Conservation (phyloP, 805 yeast species). For the Kuraishia cidri region DNA sequence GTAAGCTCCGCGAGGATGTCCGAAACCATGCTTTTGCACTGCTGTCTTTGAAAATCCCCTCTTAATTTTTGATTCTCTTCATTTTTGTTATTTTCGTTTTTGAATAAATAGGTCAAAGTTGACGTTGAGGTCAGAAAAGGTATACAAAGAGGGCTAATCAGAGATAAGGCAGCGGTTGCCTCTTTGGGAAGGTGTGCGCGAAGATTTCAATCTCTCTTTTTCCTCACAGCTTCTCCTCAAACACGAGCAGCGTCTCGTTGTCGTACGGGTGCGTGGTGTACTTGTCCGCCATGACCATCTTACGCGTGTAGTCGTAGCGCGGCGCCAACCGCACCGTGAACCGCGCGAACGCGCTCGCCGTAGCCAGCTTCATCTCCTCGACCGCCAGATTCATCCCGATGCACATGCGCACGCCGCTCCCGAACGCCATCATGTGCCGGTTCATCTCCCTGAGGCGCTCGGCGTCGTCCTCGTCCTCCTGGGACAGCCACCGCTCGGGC, state of each 20-base stretch:
- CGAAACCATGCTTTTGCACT: too few relatives aligned
- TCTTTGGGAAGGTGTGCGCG: too few relatives aligned
- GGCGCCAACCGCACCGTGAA: slow-evolving; percentile 18
- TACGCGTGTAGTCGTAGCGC: slow-evolving; percentile 13
- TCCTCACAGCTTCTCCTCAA: too few relatives aligned
- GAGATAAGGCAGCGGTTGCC: too few relatives aligned
- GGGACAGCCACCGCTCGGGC: slow-evolving; percentile 60
- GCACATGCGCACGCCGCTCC: slow-evolving; percentile 69
- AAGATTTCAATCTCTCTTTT: too few relatives aligned
- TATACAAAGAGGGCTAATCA: too few relatives aligned
- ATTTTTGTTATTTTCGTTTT: too few relatives aligned
- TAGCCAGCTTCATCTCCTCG: slow-evolving; percentile 52
- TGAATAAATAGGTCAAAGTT: too few relatives aligned
- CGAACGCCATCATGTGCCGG: slow-evolving; percentile 56
- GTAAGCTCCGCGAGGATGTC: too few relatives aligned
- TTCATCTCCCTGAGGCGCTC: slow-evolving; percentile 34
- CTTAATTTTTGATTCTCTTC: too few relatives aligned
- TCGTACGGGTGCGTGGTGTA: slow-evolving; percentile 18
- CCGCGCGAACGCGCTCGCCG: slow-evolving; percentile 45
- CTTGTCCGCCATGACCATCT: slow-evolving; percentile 17
- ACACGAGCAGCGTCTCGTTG: background rate
- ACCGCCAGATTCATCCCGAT: slow-evolving; percentile 62
- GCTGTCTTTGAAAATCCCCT: too few relatives aligned
- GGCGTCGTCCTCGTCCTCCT: slow-evolving; percentile 23
- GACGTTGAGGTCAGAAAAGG: too few relatives aligned